Conservation (phyloP, 768 basidiomycete species). For the Lyophyllum shimeji region DNA sequence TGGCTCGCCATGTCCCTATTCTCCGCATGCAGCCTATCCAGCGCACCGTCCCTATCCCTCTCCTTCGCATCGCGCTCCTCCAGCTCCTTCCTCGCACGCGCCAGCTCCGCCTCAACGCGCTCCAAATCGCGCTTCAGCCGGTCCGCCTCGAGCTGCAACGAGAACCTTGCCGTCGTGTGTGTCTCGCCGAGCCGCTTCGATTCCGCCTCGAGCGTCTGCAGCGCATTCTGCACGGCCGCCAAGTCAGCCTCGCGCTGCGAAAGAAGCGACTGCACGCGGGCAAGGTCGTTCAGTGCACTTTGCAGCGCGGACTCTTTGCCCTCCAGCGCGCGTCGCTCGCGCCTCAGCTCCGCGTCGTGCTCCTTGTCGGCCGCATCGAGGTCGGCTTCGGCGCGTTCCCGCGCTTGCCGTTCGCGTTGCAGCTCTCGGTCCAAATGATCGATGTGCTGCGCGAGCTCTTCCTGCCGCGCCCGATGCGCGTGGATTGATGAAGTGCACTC, state of each 20-base stretch:
- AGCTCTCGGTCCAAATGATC: conserved; percentile 69
- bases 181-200: conserved; percentile 81
- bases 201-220: conserved; percentile 74
- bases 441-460: conserved; percentile 73
- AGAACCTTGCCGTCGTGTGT: conserved; percentile 79
- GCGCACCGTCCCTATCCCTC: conserved; percentile 67
- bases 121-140: conserved; percentile 82
- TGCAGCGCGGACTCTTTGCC: conserved; percentile 70
- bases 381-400: conserved; percentile 53
- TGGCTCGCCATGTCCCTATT: conserved; percentile 79
- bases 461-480: conserved; percentile 69
- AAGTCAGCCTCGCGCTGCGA: conserved; percentile 77
- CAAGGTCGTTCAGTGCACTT: conserved; percentile 60
- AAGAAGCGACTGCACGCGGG: conserved; percentile 62
- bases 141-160: conserved; percentile 88
- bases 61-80: conserved; percentile 62
- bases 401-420: conserved; percentile 55
- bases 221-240: conserved; percentile 63
- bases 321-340: conserved; percentile 63
- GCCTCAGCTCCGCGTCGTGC: conserved; percentile 59
- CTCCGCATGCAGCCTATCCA: conserved; percentile 78
- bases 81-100: conserved; percentile 67
- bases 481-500: conserved; percentile 58
- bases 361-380: conserved; percentile 59
- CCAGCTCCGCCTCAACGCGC: conserved; percentile 75